phyloP scores from a whole-genome alignment of 2,329 filamentous ascomycete species.

The Neodidymelliopsis sp. region DNA sequence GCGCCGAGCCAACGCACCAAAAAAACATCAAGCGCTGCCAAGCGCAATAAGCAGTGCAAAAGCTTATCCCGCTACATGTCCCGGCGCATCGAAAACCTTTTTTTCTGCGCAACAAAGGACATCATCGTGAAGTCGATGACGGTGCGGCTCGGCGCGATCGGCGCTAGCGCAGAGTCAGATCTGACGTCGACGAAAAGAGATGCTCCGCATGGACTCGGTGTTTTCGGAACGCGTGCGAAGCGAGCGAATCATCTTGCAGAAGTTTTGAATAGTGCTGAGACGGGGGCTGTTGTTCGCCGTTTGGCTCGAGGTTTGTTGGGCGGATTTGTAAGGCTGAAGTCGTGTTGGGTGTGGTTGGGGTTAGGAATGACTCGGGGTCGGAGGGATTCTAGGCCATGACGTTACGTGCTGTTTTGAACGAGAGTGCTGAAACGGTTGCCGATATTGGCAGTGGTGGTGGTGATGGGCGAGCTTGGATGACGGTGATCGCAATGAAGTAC shows the following conservation, averaged over 20 bases:
- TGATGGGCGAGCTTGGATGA: no score
- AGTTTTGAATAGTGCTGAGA: not conserved
- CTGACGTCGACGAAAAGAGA: constrained; percentile 14
- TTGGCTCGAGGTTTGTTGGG: constrained; percentile 4
- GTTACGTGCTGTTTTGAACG: no score
- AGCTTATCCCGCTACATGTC: constrained; percentile 10
- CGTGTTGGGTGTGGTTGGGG: not conserved
- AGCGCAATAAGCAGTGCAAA: constrained; percentile 8
- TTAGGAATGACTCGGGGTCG: constrained; percentile 6
- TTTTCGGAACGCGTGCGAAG: not conserved
- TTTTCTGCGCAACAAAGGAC: no score
- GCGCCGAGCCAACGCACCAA: not conserved
- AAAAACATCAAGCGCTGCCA: constrained; percentile 6
- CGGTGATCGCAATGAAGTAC: no score
- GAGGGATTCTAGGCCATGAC: not conserved
- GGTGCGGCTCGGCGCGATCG: constrained; percentile 19
- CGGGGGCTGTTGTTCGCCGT: not conserved
- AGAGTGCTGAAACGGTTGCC: no score
- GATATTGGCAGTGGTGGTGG: no score
- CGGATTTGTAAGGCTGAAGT: constrained; percentile 11
- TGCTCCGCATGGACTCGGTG: constrained; percentile 1
- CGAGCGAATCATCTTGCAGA: constrained; percentile 1
- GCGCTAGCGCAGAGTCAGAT: constrained; percentile 6
- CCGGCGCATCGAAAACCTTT: no score
- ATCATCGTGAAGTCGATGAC: constrained; percentile 16